These are phyloP conservation scores for Magnaporthiopsis rhizophila DNA, from an alignment of 2,329 filamentous ascomycete species.

Conservation along the genomic window DNA sequence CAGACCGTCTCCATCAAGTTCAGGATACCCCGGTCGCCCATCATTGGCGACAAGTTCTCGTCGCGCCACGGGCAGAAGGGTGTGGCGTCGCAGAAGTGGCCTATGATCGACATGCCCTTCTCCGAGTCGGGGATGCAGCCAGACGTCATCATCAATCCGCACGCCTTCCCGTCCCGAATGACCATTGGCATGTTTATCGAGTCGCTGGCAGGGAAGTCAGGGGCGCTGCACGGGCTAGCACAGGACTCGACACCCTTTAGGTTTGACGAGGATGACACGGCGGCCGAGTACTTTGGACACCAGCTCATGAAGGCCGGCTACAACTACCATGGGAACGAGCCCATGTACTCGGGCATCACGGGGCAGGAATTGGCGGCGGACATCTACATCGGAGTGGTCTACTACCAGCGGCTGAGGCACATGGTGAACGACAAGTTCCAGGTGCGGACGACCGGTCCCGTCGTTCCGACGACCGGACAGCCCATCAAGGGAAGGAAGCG, in stretches of 20 bases:
- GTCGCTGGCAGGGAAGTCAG: slow-evolving; percentile 90
- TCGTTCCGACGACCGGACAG: slow-evolving; percentile 85
- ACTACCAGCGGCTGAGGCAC: slow-evolving; percentile 95
- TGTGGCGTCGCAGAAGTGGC: slow-evolving; percentile 95
- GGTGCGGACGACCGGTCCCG: slow-evolving; percentile 88
- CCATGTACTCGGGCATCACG: slow-evolving; percentile 96
- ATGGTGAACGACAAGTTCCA: slow-evolving; percentile 99
- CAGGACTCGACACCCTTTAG: slow-evolving; percentile 94
- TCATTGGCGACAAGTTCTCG: slow-evolving; percentile 98
- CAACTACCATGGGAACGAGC: slow-evolving; percentile 97
- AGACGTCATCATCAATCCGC: slow-evolving; percentile 97
- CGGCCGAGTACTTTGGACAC: slow-evolving; percentile 90
- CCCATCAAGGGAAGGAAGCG: slow-evolving; percentile 95
- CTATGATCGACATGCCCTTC: slow-evolving; percentile 88
- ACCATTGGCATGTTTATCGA: slow-evolving; percentile 99
- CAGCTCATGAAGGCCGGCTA: slow-evolving; percentile 93
- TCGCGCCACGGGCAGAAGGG: slow-evolving; percentile 98
- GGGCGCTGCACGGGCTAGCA: slow-evolving; percentile 87
- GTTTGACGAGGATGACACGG: slow-evolving; percentile 87
- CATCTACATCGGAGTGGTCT: slow-evolving; percentile 94
- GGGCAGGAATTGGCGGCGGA: slow-evolving; percentile 89
- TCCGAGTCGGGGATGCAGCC: slow-evolving; percentile 93
- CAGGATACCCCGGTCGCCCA: slow-evolving; percentile 77
- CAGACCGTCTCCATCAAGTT: slow-evolving; percentile 91
- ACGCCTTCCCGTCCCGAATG: slow-evolving; percentile 99